Conservation (phyloP, 2,329 filamentous ascomycete genomes). For the Colletotrichum truncatum region DNA sequence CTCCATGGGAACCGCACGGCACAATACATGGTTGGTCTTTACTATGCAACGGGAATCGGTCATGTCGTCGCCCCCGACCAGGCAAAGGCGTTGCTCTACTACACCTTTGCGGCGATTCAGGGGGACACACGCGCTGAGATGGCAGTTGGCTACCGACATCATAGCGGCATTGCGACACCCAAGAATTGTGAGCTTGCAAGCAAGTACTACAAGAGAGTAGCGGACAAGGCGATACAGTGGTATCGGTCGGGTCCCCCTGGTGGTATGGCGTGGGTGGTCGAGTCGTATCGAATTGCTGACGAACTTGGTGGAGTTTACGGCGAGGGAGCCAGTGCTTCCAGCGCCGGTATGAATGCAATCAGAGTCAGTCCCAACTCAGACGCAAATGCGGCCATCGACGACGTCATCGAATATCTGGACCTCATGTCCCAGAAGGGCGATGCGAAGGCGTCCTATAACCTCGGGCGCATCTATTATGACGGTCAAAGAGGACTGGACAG, state of each 20-base stretch:
- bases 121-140: constrained; percentile 90
- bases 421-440: constrained; percentile 91
- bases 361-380: constrained; percentile 79
- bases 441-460: constrained; percentile 84
- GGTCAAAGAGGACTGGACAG: constrained; percentile 79
- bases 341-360: constrained; percentile 84
- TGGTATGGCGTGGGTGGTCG: constrained; percentile 78
- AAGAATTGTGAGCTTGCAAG: constrained; percentile 87
- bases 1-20: constrained; percentile 88
- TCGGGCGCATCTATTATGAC: constrained; percentile 89
- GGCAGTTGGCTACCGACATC: constrained; percentile 88
- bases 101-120: constrained; percentile 88
- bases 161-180: constrained; percentile 84
- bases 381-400: constrained; percentile 86
- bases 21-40: constrained; percentile 94
- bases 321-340: constrained; percentile 90
- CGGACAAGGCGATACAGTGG: constrained; percentile 91
- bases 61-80: constrained; percentile 84
- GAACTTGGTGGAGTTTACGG: constrained; percentile 93
- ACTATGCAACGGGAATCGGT: constrained; percentile 93
- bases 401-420: constrained; percentile 94
- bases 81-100: constrained; percentile 90
- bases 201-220: constrained; percentile 90
- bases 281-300: constrained; percentile 88
- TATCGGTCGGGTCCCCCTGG: constrained; percentile 91